A percentile compares a stretch with the other conserved stretches of the same genome.
These are phyloP conservation scores for Sanghuangporus sanghuang DNA, from an alignment of 1,284 basidiomycete genomes.

Conservation along the genomic window DNA sequence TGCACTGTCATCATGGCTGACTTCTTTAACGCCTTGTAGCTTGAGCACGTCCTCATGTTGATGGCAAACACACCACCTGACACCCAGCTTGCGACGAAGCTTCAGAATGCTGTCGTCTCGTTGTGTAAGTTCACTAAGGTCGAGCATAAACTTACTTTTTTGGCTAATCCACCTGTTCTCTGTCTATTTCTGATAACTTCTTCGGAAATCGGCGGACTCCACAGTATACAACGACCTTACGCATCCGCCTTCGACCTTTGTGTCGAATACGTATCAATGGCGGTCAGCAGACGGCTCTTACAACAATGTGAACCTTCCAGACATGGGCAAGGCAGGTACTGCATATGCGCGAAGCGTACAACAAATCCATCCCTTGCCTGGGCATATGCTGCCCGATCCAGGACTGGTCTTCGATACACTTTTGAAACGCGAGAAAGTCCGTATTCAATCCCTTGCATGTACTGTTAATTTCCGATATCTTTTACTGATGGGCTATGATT, in stretches of 20 bases:
- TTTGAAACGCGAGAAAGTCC: slow-evolving; percentile 34
- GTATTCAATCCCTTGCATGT: not conserved
- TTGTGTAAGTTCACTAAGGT: slow-evolving; percentile 39
- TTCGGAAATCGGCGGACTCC: not conserved
- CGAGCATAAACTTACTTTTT: not conserved
- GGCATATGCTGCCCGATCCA: slow-evolving; percentile 67
- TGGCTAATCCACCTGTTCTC: not conserved
- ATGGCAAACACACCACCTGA: slow-evolving; percentile 56
- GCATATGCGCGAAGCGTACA: slow-evolving; percentile 81
- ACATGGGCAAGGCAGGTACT: slow-evolving; percentile 68
- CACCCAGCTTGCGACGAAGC: slow-evolving; percentile 33
- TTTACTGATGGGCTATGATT: not conserved
- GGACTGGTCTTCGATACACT: slow-evolving; percentile 73
- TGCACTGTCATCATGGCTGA: slow-evolving; percentile 16
- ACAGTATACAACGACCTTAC: slow-evolving; percentile 73
- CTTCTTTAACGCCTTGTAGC: slow-evolving; percentile 37
- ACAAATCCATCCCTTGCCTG: slow-evolving; percentile 56
- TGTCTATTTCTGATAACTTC: not conserved
- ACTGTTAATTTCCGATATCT: not conserved
- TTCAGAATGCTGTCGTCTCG: slow-evolving; percentile 52
- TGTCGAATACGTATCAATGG: slow-evolving; percentile 59
- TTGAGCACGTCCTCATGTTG: slow-evolving; percentile 60
- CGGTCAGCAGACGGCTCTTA: slow-evolving; percentile 67
- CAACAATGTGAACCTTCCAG: slow-evolving; percentile 68
- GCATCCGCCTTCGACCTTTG: slow-evolving; percentile 66